Percentiles rank a stretch among this genome's conserved stretches.
These are phyloP conservation scores for Lunularia cruciata DNA, from an alignment of 225 moss, liverwort and hornwort genomes.

Conservation along the genomic window DNA sequence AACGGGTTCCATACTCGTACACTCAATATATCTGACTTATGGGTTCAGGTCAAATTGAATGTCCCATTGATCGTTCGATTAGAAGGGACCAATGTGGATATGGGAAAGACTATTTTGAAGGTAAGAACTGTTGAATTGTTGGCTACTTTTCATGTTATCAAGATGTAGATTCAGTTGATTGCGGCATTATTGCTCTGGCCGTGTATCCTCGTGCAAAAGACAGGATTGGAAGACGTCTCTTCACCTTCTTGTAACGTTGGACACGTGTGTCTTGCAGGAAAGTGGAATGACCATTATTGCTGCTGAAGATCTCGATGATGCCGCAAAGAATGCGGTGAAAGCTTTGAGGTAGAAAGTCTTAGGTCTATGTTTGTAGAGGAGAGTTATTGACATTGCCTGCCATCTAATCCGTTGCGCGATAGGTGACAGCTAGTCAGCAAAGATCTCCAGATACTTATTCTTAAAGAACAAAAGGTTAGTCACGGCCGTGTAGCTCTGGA, in stretches of 20 bases:
- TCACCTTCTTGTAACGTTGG: not conserved
- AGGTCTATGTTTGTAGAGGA: conserved; percentile 11
- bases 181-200: no score
- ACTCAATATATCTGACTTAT: not conserved
- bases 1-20: no score
- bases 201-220: not conserved
- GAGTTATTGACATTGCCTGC: conserved; percentile 3
- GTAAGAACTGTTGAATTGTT: conserved; percentile 30
- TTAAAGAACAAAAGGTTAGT: no score
- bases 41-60: conserved; percentile 63
- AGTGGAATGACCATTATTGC: conserved; percentile 95
- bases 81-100: conserved; percentile 95
- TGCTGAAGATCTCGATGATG: conserved; percentile 97
- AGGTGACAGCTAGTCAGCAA: conserved; percentile 7
- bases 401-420: not conserved
- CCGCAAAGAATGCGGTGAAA: conserved; percentile 87
- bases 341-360: conserved; percentile 50
- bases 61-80: conserved; percentile 87
- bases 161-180: not conserved
- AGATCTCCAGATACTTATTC: not conserved
- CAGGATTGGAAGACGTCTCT: not conserved
- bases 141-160: not conserved
- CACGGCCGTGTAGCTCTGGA: no score
- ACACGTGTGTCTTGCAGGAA: conserved; percentile 49
- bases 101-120: conserved; percentile 89